A percentile compares a stretch with the other conserved stretches of the same genome.
phyloP scores from a whole-genome alignment of 768 basidiomycete genomes.

The Strobilomyces echinocephalus region DNA sequence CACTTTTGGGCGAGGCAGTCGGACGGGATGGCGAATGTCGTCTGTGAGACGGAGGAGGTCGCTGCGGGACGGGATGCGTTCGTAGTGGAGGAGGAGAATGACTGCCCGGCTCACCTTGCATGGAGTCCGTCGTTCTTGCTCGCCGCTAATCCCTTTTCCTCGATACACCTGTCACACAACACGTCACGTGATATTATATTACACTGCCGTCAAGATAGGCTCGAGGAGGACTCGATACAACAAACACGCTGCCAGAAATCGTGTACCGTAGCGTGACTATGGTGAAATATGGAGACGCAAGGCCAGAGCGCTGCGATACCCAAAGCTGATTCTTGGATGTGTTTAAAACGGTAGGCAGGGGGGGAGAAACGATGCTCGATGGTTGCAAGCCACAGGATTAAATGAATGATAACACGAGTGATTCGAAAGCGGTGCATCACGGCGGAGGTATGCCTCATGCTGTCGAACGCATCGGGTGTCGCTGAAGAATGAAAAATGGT shows the following conservation, averaged over 20 bases:
- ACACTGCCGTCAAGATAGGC: no score
- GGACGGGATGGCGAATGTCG: constrained; percentile 19
- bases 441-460: background rate
- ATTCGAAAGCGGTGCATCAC: background rate
- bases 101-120: constrained; percentile 19
- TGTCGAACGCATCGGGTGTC: no score
- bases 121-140: constrained; percentile 12
- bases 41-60: constrained; percentile 19
- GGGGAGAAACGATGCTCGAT: background rate
- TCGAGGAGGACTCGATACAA: no score
- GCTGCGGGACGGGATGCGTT: constrained; percentile 5
- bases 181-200: constrained; percentile 18
- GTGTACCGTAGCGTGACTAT: background rate
- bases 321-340: background rate
- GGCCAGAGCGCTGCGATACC: background rate
- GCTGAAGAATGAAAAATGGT: background rate
- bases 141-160: constrained; percentile 11
- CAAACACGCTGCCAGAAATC: background rate
- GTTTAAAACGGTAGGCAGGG: no score
- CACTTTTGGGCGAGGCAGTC: constrained; percentile 27
- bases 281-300: background rate
- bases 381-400: background rate
- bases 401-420: background rate
- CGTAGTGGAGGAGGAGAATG: constrained; percentile 1
- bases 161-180: background rate